A percentile compares a stretch with the other conserved stretches of the same genome.
Evolutionary conservation across 768 basidiomycete species (phyloP).

Genomic region (Mycena vitilis): DNA sequence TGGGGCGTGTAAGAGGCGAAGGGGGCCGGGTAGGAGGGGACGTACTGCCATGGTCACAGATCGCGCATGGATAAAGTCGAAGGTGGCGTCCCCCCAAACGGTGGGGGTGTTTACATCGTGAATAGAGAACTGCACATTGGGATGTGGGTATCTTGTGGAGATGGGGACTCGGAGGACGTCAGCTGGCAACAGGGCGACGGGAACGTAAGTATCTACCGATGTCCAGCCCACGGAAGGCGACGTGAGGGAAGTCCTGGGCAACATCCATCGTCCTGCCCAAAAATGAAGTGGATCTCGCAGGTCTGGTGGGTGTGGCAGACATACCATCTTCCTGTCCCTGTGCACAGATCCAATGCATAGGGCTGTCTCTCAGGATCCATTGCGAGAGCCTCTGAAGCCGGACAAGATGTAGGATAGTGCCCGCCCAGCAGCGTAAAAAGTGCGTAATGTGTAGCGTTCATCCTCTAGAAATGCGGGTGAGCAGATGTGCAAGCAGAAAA

Average conservation of each 20-base stretch:
- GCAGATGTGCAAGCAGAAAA: slow-evolving; percentile 2
- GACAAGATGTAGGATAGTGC: slow-evolving; percentile 63
- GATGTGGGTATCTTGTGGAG: slow-evolving; percentile 68
- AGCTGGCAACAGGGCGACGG: slow-evolving; percentile 31
- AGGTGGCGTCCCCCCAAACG: slow-evolving; percentile 63
- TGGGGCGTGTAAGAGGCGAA: slow-evolving; percentile 28
- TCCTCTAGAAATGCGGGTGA: slow-evolving; percentile 54
- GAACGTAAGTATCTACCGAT: slow-evolving; percentile 65
- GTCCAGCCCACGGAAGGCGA: slow-evolving; percentile 77
- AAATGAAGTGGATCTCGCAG: slow-evolving; percentile 20
- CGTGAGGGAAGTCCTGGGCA: slow-evolving; percentile 72
- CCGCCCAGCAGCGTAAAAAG: slow-evolving; percentile 63
- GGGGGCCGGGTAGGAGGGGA: slow-evolving; percentile 28
- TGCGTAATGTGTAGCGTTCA: slow-evolving; percentile 61
- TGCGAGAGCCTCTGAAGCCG: slow-evolving; percentile 65
- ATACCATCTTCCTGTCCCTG: slow-evolving; percentile 80
- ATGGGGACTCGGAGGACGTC: slow-evolving; percentile 67
- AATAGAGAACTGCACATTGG: slow-evolving; percentile 75
- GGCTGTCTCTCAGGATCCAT: slow-evolving; percentile 52
- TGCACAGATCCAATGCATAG: slow-evolving; percentile 79
- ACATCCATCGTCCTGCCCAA: slow-evolving; percentile 77
- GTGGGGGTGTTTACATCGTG: slow-evolving; percentile 66
- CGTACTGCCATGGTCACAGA: slow-evolving; percentile 70
- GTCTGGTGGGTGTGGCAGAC: slow-evolving; percentile 49
- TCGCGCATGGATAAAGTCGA: slow-evolving; percentile 79